Conservation (phyloP, 1,139 yeast species). For the Yamadazyma diospyri region DNA sequence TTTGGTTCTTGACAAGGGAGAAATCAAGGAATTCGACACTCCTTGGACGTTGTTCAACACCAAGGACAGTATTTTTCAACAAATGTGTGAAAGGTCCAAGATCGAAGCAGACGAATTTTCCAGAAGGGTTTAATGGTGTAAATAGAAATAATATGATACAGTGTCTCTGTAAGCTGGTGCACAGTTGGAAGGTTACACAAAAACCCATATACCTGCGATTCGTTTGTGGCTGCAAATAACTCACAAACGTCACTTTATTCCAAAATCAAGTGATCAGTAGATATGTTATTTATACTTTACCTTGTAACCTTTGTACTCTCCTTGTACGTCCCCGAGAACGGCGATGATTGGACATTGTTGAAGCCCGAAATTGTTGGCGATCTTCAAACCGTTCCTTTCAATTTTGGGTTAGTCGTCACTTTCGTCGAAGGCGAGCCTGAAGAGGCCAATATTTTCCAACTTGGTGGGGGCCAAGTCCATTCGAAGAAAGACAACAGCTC, state of each 20-base stretch:
- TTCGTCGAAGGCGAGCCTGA: slow-evolving; percentile 14
- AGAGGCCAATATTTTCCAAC: slow-evolving; percentile 18
- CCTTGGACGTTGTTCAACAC: slow-evolving; percentile 39
- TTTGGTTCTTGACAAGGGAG: slow-evolving; percentile 52
- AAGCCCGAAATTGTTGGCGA: slow-evolving; percentile 23
- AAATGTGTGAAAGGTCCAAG: slow-evolving; percentile 38
- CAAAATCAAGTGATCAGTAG: too few species aligned
- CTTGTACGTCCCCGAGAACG: slow-evolving; percentile 29
- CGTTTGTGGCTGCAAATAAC: slow-evolving; percentile 5
- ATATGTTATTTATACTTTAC: slow-evolving; percentile 2
- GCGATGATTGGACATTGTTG: slow-evolving; percentile 34
- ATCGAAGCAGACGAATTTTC: slow-evolving; percentile 12
- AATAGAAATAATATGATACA: neutral
- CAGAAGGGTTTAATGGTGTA: slow-evolving; percentile 2
- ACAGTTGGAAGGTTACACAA: too few species aligned
- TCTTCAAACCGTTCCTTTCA: slow-evolving; percentile 25
- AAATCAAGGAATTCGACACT: slow-evolving; percentile 45
- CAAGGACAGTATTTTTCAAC: slow-evolving; percentile 35
- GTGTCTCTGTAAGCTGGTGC: too few species aligned
- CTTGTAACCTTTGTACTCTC: slow-evolving; percentile 8
- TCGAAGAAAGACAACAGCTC: slow-evolving; percentile 7
- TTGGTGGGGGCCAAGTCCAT: slow-evolving; percentile 33
- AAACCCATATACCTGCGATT: too few species aligned
- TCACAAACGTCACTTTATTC: too few species aligned
- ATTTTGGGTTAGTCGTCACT: slow-evolving; percentile 35